Evolutionary conservation across 176 grass and related monocot genomes (phyloP).

Genomic region (Phragmites australis): DNA sequence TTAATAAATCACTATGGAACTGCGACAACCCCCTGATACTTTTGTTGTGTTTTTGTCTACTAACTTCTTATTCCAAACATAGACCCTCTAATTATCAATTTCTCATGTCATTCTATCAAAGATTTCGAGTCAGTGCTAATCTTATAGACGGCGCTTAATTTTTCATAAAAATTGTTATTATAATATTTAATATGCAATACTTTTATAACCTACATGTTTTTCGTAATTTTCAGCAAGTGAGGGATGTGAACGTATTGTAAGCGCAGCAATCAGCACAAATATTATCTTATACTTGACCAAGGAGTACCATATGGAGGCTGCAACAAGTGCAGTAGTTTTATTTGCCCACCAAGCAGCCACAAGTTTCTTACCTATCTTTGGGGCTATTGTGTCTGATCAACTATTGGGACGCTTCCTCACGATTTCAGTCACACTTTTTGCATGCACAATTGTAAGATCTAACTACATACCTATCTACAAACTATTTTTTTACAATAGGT

Average conservation of each 20-base stretch:
- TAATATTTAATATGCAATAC: not conserved
- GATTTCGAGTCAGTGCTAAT: not conserved
- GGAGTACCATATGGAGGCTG: conserved; percentile 25
- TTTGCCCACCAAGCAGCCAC: conserved; percentile 19
- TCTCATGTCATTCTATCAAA: not conserved
- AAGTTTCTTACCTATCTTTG: conserved; percentile 30
- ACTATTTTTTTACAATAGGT: not conserved
- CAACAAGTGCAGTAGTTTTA: conserved; percentile 1
- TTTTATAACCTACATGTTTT: not conserved
- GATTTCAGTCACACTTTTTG: conserved; percentile 20
- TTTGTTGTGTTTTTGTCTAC: not conserved
- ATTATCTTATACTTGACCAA: conserved; percentile 41
- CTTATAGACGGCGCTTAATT: not conserved
- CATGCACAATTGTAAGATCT: conserved; percentile 6
- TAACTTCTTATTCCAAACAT: not conserved
- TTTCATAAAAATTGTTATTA: not conserved
- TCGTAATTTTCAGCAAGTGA: conserved; percentile 20
- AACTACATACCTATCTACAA: not conserved
- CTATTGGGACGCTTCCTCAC: conserved; percentile 26
- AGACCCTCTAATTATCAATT: not conserved
- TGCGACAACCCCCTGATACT: not conserved
- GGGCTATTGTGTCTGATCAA: conserved; percentile 30
- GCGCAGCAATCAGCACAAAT: conserved; percentile 7
- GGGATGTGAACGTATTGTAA: conserved; percentile 27
- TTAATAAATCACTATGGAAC: not conserved